Conservation (phyloP, 768 basidiomycete species). For the Pseudohyphozyma bogoriensis region DNA sequence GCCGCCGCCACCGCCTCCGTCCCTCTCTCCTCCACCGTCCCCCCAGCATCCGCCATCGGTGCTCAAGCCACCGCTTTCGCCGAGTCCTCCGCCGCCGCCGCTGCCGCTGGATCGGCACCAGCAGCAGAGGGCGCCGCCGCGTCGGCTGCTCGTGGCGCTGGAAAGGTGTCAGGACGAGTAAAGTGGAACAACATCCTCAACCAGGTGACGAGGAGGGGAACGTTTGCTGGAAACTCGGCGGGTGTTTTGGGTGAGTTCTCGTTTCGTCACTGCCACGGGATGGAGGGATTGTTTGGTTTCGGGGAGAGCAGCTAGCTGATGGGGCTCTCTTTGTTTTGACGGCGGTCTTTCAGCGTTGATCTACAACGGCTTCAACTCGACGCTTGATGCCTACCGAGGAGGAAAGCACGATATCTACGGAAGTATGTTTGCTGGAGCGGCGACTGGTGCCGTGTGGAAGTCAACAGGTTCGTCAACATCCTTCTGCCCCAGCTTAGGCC, state of each 20-base stretch:
- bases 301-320: neutral
- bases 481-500: neutral
- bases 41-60: conserved; percentile 31
- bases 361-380: conserved; percentile 93
- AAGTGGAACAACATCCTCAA: conserved; percentile 96
- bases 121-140: conserved; percentile 4
- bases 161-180: conserved; percentile 39
- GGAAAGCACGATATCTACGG: conserved; percentile 86
- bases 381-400: conserved; percentile 66
- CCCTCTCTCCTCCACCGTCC: neutral
- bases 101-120: neutral
- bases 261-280: conserved; percentile 42
- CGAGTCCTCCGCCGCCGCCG: conserved; percentile 15
- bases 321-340: conserved; percentile 2
- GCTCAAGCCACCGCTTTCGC: conserved; percentile 18
- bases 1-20: conserved; percentile 7
- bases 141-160: conserved; percentile 2
- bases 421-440: conserved; percentile 80
- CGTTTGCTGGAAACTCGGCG: conserved; percentile 95
- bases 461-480: conserved; percentile 62
- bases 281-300: conserved; percentile 17
- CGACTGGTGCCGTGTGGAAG: conserved; percentile 86
- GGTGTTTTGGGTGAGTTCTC: conserved; percentile 77
- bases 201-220: conserved; percentile 90
- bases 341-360: conserved; percentile 69